Evolutionary conservation across 23 red algal species (phyloP), one percentile per base, ranked within the genome.

Genomic region (Chondrus crispus): DNA sequence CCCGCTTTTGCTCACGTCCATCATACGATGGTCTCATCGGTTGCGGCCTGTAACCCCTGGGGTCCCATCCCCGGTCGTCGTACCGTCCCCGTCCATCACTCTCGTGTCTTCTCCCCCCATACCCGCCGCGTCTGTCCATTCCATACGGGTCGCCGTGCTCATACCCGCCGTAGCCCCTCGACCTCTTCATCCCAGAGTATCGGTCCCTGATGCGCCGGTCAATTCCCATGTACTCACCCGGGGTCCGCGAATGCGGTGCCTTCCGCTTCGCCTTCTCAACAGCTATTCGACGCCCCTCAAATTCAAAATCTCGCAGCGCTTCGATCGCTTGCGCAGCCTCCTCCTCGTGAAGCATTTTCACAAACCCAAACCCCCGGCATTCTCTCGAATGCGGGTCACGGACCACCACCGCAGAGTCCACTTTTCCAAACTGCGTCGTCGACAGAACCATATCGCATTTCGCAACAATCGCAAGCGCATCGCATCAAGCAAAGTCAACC

Each of bases 321-420:
- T 92, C 79, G 10, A 92, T 92, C 3, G 89, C 89, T 7, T 55
- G 63, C 70, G 74, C 64, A 5, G 89, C 75, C 52, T 79, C 75
- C 24, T 82, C 79, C 64, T 92, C 89, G 38, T 54, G n/a, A 26
- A 43, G 55, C 89, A 92, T 72, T 46, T 92, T 92, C 9, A 92
- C 89, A 62, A 92, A 92, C 14, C 89, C 89, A 54, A 92, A 92
- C 41, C 89, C 89, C 24, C 89, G 76, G 32, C 89, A 92, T 74
- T 92, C 89, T 66, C 68, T 79, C 37, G 89, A 83, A 44, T 81
- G 66, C 13, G 89, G 89, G 72, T 92, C 89, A 60, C 76, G 58
- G 57, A 92, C 89, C 69, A 92, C 89, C 38, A 84, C 62, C 43
- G 77, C 76, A 70, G 89, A 92, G 37, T 84, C 62, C 38, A 92